Base-by-base conservation (phyloP, 345 rosid species). In the Citrus unshiu region DNA sequence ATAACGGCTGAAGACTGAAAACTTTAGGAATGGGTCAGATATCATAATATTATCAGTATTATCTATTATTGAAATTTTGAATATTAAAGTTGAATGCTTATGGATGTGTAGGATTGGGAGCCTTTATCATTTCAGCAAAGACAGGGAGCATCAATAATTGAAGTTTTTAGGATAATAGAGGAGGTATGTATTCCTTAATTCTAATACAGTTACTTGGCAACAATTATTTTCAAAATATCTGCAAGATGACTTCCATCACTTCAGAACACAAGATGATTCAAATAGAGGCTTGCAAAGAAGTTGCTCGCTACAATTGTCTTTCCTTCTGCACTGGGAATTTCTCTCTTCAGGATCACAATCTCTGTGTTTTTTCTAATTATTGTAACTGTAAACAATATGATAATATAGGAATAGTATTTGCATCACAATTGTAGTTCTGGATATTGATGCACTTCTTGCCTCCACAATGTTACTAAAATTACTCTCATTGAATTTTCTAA, bases 141-240 rank as follows among this genome's bases (percentile, higher is more conserved):
- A 70, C 97, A 92, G 79, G 94, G 97, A 37, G 88, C 92, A 78
- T 96, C 99, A 39, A 83, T 91, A 75, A 86, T 96, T 73, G 99
- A 96, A 90, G 94, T 96, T 82, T 96, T 96, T 78, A 92, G 99
- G 89, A 96, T 96, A 29, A 83, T 96, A 68, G 99, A 96, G 85
- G 98, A 96, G 99, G 99, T 96, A 87, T 61, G 78, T 62, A 21
- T 59, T 51, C 61, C 13, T 40, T 58, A 21, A 54, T 51, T 61
- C 9, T 54, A 13, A 56, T 51, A 24, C 59, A 68, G 72, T 66
- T 56, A 39, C 39, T 63, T 54, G 35, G 62, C 32, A 58, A 70
- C 73, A 37, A 12, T 72, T 39, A 19, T 72, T 34, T 70, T 71
- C 3, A 29, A n/a, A 51, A 32, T 65, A n/a, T 59, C 39, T 46